Conservation (phyloP, 2,329 filamentous ascomycete species). For the Pyricularia pennisetigena region DNA sequence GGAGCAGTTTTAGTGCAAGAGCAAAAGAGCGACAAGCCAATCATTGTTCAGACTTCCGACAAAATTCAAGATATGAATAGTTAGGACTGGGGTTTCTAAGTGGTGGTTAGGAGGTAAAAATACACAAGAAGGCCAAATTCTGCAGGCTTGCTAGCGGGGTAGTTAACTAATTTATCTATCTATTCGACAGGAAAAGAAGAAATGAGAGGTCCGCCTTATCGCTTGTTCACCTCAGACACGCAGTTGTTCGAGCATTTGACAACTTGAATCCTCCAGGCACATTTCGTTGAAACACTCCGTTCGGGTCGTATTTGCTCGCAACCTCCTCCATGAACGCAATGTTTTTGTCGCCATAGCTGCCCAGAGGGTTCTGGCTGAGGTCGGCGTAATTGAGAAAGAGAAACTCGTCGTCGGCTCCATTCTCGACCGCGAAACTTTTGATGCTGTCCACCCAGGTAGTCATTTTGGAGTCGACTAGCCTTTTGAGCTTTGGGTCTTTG, state of each 20-base stretch:
- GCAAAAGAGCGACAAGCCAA: no score
- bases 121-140: no score
- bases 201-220: background rate
- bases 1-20: no score
- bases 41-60: no score
- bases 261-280: constrained; percentile 9
- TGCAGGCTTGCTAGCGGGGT: no score
- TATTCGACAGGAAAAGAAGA: no score
- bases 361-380: constrained; percentile 14
- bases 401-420: constrained; percentile 11
- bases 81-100: no score
- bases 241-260: background rate
- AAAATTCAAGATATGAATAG: no score
- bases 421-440: constrained; percentile 9
- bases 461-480: constrained; percentile 10
- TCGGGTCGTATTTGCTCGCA: constrained; percentile 15
- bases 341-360: constrained; percentile 17
- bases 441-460: constrained; percentile 10
- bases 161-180: no score
- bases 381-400: constrained; percentile 18
- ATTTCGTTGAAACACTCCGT: constrained; percentile 15
- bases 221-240: background rate
- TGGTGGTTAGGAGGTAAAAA: no score
- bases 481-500: constrained; percentile 11
- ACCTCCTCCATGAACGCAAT: constrained; percentile 10